phyloP scores from a whole-genome alignment of 2,329 filamentous ascomycete species.

The Alternaria angustiovoidea region DNA sequence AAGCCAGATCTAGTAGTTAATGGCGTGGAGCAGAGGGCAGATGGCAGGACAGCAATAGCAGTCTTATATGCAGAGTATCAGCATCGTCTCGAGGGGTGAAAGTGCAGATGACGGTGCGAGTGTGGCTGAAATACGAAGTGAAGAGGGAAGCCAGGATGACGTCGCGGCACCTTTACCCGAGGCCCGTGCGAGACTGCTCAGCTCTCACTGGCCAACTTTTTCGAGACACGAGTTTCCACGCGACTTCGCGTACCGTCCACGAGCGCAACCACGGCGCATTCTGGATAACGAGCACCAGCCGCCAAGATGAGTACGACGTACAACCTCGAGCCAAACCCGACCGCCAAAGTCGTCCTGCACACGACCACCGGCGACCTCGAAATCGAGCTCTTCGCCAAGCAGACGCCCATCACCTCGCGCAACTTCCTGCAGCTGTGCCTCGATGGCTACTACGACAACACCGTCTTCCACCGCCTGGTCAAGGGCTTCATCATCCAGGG shows the following conservation, averaged over 20 bases:
- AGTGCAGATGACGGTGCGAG: conserved; percentile 11
- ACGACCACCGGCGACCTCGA: conserved; percentile 90
- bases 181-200: conserved; percentile 16
- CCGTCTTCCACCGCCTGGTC: conserved; percentile 91
- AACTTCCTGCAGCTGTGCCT: conserved; percentile 96
- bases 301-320: conserved; percentile 83
- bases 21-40: neutral
- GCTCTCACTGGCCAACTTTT: conserved; percentile 15
- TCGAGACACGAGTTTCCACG: conserved; percentile 5
- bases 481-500: conserved; percentile 94
- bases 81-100: conserved; percentile 21
- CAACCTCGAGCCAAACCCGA: conserved; percentile 93
- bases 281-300: neutral
- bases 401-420: conserved; percentile 87
- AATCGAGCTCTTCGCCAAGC: conserved; percentile 93
- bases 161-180: conserved; percentile 8
- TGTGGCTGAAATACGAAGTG: conserved; percentile 11
- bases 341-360: conserved; percentile 87
- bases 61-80: conserved; percentile 22
- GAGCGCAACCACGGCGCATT: neutral
- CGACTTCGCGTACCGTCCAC: conserved; percentile 8
- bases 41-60: neutral
- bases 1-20: neutral
- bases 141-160: conserved; percentile 18
- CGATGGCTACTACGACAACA: conserved; percentile 94